Conservation (phyloP, 805 yeast species). For the Starmerella sp. region DNA sequence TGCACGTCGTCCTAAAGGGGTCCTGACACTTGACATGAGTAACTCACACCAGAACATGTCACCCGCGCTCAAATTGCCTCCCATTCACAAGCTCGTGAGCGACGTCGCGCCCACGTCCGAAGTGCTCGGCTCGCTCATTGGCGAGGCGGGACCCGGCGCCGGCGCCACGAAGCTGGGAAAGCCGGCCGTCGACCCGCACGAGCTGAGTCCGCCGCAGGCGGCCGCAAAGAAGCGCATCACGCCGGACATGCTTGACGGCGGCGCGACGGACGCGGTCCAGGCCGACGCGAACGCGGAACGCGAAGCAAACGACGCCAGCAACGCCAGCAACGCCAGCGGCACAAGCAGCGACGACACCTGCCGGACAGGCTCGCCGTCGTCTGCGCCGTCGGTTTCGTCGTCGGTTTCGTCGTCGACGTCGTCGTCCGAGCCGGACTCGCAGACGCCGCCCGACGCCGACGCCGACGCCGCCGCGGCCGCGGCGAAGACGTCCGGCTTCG, state of each 20-base stretch:
- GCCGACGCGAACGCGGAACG: no score
- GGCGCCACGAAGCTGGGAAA: no score
- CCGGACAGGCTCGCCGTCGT: background rate
- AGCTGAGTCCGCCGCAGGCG: background rate
- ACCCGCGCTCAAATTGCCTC: slow-evolving; percentile 15
- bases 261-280: no score
- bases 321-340: background rate
- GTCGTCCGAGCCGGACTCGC: no score
- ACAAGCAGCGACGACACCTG: background rate
- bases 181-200: background rate
- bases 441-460: no score
- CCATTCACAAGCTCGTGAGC: slow-evolving; percentile 21
- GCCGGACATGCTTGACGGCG: background rate
- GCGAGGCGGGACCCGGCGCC: background rate
- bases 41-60: background rate
- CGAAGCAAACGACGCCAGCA: no score
- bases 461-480: no score
- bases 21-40: background rate
- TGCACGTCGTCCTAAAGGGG: background rate
- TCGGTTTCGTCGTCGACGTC: background rate
- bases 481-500: background rate
- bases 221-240: background rate
- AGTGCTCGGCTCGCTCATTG: slow-evolving; percentile 11
- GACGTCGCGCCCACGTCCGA: slow-evolving; percentile 20
- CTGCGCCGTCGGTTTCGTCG: background rate